A percentile compares a stretch with the other conserved stretches of the same genome.
phyloP scores from a whole-genome alignment of 2,329 filamentous ascomycete species.

The Hypoxylon sp. region DNA sequence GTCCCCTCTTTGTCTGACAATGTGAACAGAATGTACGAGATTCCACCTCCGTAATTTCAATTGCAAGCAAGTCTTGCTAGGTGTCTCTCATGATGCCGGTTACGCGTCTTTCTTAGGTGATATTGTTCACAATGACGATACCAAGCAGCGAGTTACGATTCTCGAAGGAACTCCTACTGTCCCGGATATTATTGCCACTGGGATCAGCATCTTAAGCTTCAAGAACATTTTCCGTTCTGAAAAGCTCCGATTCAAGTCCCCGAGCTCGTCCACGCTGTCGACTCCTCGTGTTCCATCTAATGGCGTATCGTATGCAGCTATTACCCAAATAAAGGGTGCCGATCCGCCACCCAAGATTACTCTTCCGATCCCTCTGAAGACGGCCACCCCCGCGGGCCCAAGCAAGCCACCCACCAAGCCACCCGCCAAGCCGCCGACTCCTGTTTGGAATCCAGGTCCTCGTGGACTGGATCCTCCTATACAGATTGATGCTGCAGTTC shows the following conservation, averaged over 20 bases:
- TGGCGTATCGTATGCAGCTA: constrained; percentile 59
- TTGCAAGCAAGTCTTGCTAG: constrained; percentile 73
- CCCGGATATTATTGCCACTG: constrained; percentile 64
- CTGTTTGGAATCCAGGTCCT: constrained; percentile 67
- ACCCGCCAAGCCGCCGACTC: constrained; percentile 53
- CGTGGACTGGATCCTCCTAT: constrained; percentile 70
- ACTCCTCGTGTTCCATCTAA: constrained; percentile 49
- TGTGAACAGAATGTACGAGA: constrained; percentile 62
- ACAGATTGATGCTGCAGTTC: constrained; percentile 59
- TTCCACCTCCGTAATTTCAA: constrained; percentile 73
- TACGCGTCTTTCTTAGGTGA: constrained; percentile 73
- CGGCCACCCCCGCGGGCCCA: constrained; percentile 44
- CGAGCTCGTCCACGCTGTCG: constrained; percentile 31
- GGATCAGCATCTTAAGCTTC: constrained; percentile 63
- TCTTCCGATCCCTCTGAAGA: constrained; percentile 59
- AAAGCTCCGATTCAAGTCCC: constrained; percentile 57
- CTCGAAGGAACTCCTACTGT: constrained; percentile 68
- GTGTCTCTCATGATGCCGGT: constrained; percentile 72
- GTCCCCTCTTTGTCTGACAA: constrained; percentile 24
- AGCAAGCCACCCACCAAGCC: constrained; percentile 52
- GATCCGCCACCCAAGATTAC: constrained; percentile 62
- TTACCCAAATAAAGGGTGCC: constrained; percentile 56
- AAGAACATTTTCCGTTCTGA: constrained; percentile 68
- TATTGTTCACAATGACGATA: constrained; percentile 62
- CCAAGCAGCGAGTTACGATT: constrained; percentile 64